Conservation (phyloP, 306 rosid genomes). For the Glycyrrhiza uralensis region DNA sequence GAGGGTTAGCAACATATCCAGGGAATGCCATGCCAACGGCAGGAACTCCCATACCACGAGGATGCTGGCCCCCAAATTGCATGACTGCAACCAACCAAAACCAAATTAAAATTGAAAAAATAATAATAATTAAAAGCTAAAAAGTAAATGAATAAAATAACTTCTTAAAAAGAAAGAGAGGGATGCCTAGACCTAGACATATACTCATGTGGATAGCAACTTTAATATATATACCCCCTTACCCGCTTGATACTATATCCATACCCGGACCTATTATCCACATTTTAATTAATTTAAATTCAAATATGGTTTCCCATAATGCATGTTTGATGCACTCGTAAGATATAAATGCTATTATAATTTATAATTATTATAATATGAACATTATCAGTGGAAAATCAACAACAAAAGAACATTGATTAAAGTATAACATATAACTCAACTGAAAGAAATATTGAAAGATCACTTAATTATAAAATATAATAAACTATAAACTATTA, state of each 20-base stretch:
- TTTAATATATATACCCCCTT: background rate
- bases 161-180: too few species aligned
- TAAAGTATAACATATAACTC: background rate
- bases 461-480: background rate
- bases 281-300: background rate
- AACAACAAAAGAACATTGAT: background rate
- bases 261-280: too few species aligned
- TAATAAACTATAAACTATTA: background rate
- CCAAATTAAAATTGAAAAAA: conserved; percentile 6
- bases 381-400: background rate
- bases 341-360: background rate
- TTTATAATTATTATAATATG: too few species aligned
- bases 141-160: background rate
- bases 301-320: background rate
- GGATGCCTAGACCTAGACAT: background rate
- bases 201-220: background rate
- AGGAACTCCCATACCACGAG: conserved; percentile 97
- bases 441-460: background rate
- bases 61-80: conserved; percentile 98
- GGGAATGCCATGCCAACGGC: conserved; percentile 99
- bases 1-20: conserved; percentile 90
- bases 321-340: background rate
- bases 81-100: conserved; percentile 53
- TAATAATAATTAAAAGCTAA: background rate
- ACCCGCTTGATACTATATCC: background rate